Percentiles rank a stretch among this genome's conserved stretches.
These are phyloP conservation scores for Neonectria sp. DNA, from an alignment of 2,329 filamentous ascomycete genomes.

Conservation along the genomic window DNA sequence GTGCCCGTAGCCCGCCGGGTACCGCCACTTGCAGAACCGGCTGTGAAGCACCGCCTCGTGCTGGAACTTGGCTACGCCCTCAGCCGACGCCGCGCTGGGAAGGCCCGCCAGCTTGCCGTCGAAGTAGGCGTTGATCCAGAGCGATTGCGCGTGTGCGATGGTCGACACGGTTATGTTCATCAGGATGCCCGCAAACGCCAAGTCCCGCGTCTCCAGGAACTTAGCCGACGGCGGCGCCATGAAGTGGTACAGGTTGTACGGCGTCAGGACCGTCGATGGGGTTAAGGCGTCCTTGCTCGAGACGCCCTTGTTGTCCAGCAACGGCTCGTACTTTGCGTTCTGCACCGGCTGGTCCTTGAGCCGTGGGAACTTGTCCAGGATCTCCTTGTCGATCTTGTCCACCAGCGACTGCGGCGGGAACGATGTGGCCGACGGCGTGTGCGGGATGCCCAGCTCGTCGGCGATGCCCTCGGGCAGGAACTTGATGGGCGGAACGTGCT, in stretches of 20 bases:
- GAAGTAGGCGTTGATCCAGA: slow-evolving; percentile 79
- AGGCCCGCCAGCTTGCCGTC: slow-evolving; percentile 46
- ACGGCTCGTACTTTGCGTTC: slow-evolving; percentile 61
- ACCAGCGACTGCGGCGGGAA: slow-evolving; percentile 50
- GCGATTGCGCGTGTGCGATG: slow-evolving; percentile 64
- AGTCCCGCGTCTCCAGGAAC: slow-evolving; percentile 54
- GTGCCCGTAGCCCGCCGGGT: slow-evolving; percentile 75
- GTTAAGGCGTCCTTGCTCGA: slow-evolving; percentile 48
- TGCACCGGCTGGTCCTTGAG: slow-evolving; percentile 66
- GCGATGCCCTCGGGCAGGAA: slow-evolving; percentile 66
- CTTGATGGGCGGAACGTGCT: slow-evolving; percentile 65
- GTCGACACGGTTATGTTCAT: slow-evolving; percentile 60
- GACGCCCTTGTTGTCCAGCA: slow-evolving; percentile 57
- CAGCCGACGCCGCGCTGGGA: slow-evolving; percentile 33
- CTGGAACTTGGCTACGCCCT: slow-evolving; percentile 59
- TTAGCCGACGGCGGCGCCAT: slow-evolving; percentile 59
- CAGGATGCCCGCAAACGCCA: slow-evolving; percentile 62
- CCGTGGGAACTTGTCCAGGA: slow-evolving; percentile 67
- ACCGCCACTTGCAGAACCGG: slow-evolving; percentile 79
- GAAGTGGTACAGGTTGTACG: slow-evolving; percentile 62
- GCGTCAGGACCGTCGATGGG: slow-evolving; percentile 42
- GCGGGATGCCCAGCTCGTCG: slow-evolving; percentile 65
- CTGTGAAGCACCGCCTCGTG: slow-evolving; percentile 75
- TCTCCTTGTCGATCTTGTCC: slow-evolving; percentile 65
- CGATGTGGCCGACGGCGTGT: slow-evolving; percentile 48